Evolutionary conservation across 129 eudicot species (phyloP).

Genomic region (Arctium minus): DNA sequence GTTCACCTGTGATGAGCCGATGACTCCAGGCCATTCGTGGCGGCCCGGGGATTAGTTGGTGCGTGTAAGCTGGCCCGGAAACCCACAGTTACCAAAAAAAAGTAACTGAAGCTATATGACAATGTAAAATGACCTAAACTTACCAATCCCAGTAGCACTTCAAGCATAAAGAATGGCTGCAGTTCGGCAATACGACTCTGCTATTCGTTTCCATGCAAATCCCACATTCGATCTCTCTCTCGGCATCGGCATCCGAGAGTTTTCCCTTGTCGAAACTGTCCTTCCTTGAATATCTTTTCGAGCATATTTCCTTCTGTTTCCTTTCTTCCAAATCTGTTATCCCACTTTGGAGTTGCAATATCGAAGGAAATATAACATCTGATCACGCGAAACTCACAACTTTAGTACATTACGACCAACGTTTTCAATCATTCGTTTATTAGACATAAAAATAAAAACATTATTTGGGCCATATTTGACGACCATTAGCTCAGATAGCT

Average conservation of each 20-base stretch:
- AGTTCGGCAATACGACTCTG: conserved; percentile 62
- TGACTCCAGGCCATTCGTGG: no score
- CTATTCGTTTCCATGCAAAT: conserved; percentile 71
- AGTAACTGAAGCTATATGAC: neutral
- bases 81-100: no score
- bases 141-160: conserved; percentile 80
- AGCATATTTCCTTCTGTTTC: conserved; percentile 64
- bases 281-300: conserved; percentile 42
- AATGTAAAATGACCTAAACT: neutral
- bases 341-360: conserved; percentile 83
- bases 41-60: no score
- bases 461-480: no score
- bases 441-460: neutral
- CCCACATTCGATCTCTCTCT: conserved; percentile 82
- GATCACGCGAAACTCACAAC: conserved; percentile 17
- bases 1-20: no score
- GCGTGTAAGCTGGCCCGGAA: no score
- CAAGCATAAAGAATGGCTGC: conserved; percentile 69
- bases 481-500: neutral
- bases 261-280: conserved; percentile 38
- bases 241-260: conserved; percentile 45
- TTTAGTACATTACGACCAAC: neutral
- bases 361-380: conserved; percentile 76
- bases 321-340: conserved; percentile 70
- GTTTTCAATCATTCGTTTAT: neutral